Evolutionary conservation across 768 basidiomycete species (phyloP), one percentile per base, ranked within the genome.

Genomic region (Hirschioporus abietinus): DNA sequence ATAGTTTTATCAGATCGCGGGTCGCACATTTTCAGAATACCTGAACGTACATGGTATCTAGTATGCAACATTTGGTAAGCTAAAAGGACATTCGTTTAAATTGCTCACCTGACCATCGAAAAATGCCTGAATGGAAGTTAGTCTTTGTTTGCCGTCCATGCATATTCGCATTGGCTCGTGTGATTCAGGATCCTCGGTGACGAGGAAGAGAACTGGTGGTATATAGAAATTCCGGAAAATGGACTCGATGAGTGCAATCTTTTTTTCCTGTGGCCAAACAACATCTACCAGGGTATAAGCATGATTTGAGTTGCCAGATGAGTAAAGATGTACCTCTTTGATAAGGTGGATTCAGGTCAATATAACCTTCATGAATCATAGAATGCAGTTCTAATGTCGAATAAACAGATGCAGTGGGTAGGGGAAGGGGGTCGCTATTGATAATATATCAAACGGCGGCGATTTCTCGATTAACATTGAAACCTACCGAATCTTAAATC

Each of bases 231-330:
- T 84, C 65, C 81, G 77, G 60, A 81, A 83, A 20, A 84, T 77
- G 0, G 83, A 85, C 69, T 85, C 82, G 8, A 86, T 76, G 60
- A 86, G 76, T 59, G 77, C 78, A 68, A 80, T 80, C 70, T 92
- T 89, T 70, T 92, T 92, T 60, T 74, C 73, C 64, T 84, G 83
- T 0, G 88, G 81, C 92, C 92, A 93, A 1, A 93, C 92, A 23
- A 93, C 80, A 66, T 90, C 92, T 93, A 59, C 20, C 26, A 63
- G 8, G 24, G 26, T 23, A 24, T 30, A 18, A 60, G 12, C n/a
- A 15, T 10, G 18, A 36, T 64, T 61, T 7, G 20, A 2, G 17
- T 23, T 25, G 18, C 35, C 58, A 10, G 25, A 26, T 15, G 9
- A 35, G 23, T 12, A 58, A 8, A 68, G 1, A 71, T 79, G 66